These are phyloP conservation scores for Talaromyces piceae DNA, from an alignment of 2,329 filamentous ascomycete species.

Conservation along the genomic window DNA sequence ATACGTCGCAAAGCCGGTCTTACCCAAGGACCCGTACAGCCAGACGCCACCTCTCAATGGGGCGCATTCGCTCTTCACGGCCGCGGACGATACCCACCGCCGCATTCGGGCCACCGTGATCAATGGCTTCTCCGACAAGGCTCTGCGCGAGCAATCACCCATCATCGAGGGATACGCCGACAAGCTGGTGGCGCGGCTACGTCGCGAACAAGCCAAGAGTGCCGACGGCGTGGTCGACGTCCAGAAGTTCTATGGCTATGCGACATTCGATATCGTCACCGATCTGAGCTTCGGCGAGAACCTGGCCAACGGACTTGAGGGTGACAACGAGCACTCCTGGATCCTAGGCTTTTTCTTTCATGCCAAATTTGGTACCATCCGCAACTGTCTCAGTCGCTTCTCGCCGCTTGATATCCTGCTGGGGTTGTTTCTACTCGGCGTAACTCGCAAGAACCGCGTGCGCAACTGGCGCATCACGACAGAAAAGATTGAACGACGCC, in stretches of 20 bases:
- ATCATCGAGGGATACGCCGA: not conserved
- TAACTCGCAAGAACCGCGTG: not conserved
- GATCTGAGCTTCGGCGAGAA: slow-evolving; percentile 3
- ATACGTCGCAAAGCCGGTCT: slow-evolving; percentile 5
- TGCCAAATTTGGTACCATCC: not conserved
- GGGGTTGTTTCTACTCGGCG: not conserved
- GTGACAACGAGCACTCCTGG: not conserved
- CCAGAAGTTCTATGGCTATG: slow-evolving; percentile 1
- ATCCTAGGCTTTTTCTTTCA: not conserved
- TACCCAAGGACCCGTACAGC: not conserved
- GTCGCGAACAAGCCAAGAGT: not conserved
- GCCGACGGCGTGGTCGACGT: not conserved
- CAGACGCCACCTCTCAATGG: not conserved
- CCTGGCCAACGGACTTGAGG: not conserved
- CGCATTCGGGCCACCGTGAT: not conserved
- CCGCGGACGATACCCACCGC: not conserved
- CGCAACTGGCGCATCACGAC: not conserved
- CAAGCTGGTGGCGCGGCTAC: not conserved
- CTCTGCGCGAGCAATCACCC: not conserved
- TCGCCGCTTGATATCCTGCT: not conserved
- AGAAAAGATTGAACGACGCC: not conserved
- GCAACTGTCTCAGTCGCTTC: not conserved
- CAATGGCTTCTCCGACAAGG: slow-evolving; percentile 1
- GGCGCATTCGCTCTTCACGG: not conserved
- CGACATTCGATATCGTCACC: not conserved